Conservation (phyloP, 352 stramenopile genomes). For the Peronospora destructor region DNA sequence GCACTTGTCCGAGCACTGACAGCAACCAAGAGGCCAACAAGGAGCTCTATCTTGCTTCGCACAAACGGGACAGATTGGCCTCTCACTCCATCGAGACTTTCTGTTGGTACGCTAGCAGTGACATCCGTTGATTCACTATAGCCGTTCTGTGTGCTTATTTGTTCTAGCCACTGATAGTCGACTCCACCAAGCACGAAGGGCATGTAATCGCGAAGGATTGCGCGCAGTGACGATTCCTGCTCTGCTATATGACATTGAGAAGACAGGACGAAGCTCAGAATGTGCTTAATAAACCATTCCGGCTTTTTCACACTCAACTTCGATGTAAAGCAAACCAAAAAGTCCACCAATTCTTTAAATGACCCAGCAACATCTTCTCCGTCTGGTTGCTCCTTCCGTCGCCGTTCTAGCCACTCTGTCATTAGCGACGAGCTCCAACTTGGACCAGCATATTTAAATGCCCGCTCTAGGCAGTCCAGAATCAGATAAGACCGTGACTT, state of each 20-base stretch:
- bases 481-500: conserved; percentile 34
- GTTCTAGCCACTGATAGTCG: conserved; percentile 9
- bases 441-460: conserved; percentile 39
- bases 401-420: conserved; percentile 22
- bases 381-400: conserved; percentile 13
- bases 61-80: conserved; percentile 15
- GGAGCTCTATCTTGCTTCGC: conserved; percentile 22
- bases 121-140: conserved; percentile 4
- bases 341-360: conserved; percentile 33
- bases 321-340: conserved; percentile 37
- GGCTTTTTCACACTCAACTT: conserved; percentile 58
- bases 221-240: conserved; percentile 24
- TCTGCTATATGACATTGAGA: conserved; percentile 22
- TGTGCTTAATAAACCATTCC: conserved; percentile 69
- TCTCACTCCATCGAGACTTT: conserved; percentile 21
- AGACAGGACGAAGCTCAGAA: conserved; percentile 49
- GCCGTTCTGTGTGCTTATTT: conserved; percentile 21
- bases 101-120: conserved; percentile 3
- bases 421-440: conserved; percentile 39
- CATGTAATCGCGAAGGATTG: conserved; percentile 39
- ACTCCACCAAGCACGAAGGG: conserved; percentile 44
- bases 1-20: conserved; percentile 15
- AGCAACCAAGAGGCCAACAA: conserved; percentile 19
- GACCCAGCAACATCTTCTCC: conserved; percentile 1
- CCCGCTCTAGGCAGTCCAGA: conserved; percentile 41